Percentiles rank a stretch among this genome's conserved stretches.
Conservation (phyloP, 352 stramenopile species). For the Hyaloperonospora brassicae region DNA sequence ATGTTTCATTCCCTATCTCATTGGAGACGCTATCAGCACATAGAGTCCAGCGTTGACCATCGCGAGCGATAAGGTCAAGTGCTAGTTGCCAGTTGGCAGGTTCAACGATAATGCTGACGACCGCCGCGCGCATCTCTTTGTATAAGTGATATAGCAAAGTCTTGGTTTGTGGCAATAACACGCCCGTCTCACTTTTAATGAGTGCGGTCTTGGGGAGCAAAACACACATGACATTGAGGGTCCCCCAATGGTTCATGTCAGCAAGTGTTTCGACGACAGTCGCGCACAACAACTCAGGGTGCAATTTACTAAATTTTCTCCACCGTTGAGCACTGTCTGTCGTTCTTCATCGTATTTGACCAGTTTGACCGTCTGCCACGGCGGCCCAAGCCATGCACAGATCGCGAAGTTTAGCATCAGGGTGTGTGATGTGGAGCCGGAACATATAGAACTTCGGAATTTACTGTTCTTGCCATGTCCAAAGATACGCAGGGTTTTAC, state of each 20-base stretch:
- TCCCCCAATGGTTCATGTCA: background rate
- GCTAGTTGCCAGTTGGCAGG: background rate
- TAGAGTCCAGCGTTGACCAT: background rate
- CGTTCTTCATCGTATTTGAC: background rate
- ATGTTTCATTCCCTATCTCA: background rate
- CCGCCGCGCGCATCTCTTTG: background rate
- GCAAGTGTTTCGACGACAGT: background rate
- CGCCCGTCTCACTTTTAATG: background rate
- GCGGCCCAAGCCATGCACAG: background rate
- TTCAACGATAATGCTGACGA: background rate
- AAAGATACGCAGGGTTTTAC: background rate
- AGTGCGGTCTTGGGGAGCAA: background rate
- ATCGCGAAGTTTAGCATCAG: background rate
- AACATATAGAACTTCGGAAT: too few species aligned
- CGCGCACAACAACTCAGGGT: background rate
- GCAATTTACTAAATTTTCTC: background rate
- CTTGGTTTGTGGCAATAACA: background rate
- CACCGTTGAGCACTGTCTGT: background rate
- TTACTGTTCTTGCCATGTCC: background rate
- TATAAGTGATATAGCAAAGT: background rate
- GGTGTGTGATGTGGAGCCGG: too few species aligned
- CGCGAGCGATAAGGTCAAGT: background rate
- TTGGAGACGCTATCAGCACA: background rate
- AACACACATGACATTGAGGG: background rate
- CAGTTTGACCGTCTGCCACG: background rate